Conservation (phyloP, 2,329 filamentous ascomycete genomes). For the Aspergillus vadensis region DNA sequence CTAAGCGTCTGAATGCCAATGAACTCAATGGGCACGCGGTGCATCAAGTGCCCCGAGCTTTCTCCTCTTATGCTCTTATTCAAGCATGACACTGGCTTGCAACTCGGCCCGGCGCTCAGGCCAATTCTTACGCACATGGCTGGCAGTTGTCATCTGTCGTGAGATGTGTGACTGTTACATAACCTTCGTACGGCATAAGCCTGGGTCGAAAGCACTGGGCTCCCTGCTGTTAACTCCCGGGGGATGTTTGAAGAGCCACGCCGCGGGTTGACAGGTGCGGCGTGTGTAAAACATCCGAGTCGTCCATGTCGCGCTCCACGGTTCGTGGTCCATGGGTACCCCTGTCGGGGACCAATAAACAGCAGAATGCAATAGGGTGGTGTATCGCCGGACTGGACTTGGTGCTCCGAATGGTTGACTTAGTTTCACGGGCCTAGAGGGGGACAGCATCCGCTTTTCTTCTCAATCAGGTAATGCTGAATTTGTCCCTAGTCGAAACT, state of each 20-base stretch:
- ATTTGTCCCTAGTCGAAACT: conserved; percentile 15
- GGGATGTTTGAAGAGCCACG: background rate
- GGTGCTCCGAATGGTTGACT: background rate
- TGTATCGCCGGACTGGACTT: background rate
- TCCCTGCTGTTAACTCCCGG: background rate
- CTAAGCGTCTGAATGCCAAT: conserved; percentile 3
- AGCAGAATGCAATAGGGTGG: background rate
- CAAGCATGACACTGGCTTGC: background rate
- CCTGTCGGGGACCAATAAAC: background rate
- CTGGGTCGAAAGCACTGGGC: background rate
- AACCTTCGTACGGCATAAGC: background rate
- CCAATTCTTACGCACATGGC: conserved; percentile 9
- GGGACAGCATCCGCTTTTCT: background rate
- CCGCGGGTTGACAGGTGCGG: background rate
- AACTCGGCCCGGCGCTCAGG: conserved; percentile 12
- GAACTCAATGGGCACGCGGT: conserved; percentile 19
- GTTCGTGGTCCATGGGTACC: background rate
- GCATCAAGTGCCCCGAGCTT: conserved; percentile 13
- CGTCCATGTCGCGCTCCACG: background rate
- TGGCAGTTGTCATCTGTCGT: conserved; percentile 1
- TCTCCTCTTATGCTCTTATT: conserved; percentile 5
- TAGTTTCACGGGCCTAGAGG: background rate
- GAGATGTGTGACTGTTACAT: conserved; percentile 1
- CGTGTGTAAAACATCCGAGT: background rate
- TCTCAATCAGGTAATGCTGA: conserved; percentile 11